Percentiles rank a stretch among this genome's conserved stretches.
Conservation (phyloP, 2,329 filamentous ascomycete genomes). For the Cytospora schulzeri region DNA sequence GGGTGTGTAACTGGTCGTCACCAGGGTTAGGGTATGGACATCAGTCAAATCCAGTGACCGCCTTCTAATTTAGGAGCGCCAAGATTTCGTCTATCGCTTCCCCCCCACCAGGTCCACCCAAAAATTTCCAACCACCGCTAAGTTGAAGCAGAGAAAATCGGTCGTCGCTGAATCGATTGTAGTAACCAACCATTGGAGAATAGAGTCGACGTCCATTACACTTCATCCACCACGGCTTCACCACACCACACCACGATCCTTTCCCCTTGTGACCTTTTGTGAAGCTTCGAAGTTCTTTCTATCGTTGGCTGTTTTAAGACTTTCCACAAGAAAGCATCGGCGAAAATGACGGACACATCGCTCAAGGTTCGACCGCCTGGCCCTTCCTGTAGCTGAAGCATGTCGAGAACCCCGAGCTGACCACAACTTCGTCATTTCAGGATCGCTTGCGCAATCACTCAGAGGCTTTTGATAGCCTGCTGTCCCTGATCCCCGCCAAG, state of each 20-base stretch:
- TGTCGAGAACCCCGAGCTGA: conserved; percentile 15
- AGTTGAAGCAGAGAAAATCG: conserved; percentile 16
- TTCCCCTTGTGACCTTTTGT: neutral
- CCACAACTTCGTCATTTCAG: conserved; percentile 38
- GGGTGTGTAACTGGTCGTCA: neutral
- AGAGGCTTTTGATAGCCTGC: conserved; percentile 81
- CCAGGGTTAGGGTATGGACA: neutral
- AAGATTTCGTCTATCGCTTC: conserved; percentile 1
- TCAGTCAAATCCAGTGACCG: neutral
- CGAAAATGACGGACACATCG: conserved; percentile 33
- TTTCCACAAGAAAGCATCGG: neutral
- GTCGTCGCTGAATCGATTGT: conserved; percentile 12
- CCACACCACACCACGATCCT: neutral
- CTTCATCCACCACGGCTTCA: neutral
- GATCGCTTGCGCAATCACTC: conserved; percentile 61
- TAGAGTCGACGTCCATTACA: neutral
- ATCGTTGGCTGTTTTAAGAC: neutral
- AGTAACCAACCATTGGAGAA: conserved; percentile 23
- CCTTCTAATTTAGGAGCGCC: conserved; percentile 1
- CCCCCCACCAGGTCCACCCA: conserved; percentile 15
- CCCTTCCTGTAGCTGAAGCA: conserved; percentile 1
- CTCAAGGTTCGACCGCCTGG: conserved; percentile 32
- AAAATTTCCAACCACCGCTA: conserved; percentile 26
- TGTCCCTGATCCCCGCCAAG: conserved; percentile 87
- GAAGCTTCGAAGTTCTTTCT: neutral